phyloP scores from a whole-genome alignment of 192 early-diverging fungal genomes.

The Phlyctochytrium bullatum region DNA sequence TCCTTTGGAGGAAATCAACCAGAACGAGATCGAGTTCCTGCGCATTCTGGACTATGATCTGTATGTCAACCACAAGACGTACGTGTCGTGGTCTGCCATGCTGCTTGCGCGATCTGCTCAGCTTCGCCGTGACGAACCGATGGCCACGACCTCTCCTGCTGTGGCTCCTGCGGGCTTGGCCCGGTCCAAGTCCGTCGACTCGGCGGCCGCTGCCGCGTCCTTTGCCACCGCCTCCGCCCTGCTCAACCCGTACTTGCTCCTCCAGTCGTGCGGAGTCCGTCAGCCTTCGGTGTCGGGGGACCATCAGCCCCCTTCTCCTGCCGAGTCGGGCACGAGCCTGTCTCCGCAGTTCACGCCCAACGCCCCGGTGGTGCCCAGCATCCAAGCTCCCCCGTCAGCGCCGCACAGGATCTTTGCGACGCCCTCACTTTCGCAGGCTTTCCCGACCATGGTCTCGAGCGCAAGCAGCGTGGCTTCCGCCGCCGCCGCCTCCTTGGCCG shows the following conservation, averaged over 20 bases:
- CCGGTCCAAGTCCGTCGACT: background rate
- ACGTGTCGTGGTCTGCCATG: conserved; percentile 56
- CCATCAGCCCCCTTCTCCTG: background rate
- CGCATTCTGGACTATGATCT: conserved; percentile 72
- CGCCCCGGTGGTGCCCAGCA: background rate
- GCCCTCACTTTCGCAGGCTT: background rate
- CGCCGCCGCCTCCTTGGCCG: background rate
- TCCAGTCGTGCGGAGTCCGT: background rate
- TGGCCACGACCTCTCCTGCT: no score
- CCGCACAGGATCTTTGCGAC: no score
- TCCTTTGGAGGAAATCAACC: conserved; percentile 70
- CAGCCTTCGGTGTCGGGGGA: background rate
- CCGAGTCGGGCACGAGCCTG: background rate
- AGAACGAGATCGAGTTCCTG: conserved; percentile 77
- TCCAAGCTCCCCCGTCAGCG: background rate
- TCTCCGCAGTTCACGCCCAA: background rate
- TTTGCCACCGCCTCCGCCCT: background rate
- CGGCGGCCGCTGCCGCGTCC: background rate
- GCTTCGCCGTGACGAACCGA: conserved; percentile 3
- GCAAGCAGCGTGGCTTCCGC: no score
- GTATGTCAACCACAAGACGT: conserved; percentile 58
- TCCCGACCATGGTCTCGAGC: background rate
- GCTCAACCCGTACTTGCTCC: background rate
- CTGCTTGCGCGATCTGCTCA: conserved; percentile 21
- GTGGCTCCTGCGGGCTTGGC: background rate